Percentiles rank a stretch among this genome's conserved stretches.
Evolutionary conservation across 2,329 filamentous ascomycete genomes (phyloP).

Genomic region (Kalmusia sp.): DNA sequence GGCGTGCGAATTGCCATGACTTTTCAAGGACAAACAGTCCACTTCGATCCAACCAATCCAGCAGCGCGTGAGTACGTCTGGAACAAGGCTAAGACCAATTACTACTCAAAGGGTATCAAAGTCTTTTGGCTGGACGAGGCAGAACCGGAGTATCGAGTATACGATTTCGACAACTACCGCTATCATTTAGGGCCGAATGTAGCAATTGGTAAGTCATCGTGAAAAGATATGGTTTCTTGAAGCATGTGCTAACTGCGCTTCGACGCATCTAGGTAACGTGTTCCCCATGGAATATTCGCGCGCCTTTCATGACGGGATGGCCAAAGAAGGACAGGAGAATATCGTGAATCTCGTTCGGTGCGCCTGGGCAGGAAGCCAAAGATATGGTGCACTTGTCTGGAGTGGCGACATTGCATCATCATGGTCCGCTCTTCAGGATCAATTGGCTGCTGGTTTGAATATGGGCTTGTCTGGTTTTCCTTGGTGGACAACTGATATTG

Average conservation of each 20-base stretch:
- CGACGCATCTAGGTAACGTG: no score
- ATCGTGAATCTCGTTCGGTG: constrained; percentile 67
- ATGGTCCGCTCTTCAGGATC: constrained; percentile 66
- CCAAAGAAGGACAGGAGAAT: constrained; percentile 59
- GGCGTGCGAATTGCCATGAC: constrained; percentile 66
- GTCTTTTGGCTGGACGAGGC: constrained; percentile 75
- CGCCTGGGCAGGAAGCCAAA: constrained; percentile 66
- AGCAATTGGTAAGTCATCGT: no score
- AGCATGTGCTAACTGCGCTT: no score
- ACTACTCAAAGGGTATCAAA: constrained; percentile 67
- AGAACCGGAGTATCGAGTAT: constrained; percentile 69
- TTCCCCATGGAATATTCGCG: constrained; percentile 66
- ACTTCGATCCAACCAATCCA: constrained; percentile 71
- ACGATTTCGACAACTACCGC: constrained; percentile 72
- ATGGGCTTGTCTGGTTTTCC: constrained; percentile 70
- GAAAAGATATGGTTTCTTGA: no score
- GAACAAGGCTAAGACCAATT: constrained; percentile 65
- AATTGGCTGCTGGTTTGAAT: constrained; percentile 69
- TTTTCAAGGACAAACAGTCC: constrained; percentile 64
- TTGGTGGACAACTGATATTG: constrained; percentile 76
- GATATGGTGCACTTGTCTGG: constrained; percentile 71
- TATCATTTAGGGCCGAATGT: constrained; percentile 64
- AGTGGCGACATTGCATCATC: constrained; percentile 71
- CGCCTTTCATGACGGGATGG: constrained; percentile 67
- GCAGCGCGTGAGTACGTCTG: constrained; percentile 66